Base-by-base conservation (phyloP, 116 monocot species). In the Posidonia oceanica region DNA sequence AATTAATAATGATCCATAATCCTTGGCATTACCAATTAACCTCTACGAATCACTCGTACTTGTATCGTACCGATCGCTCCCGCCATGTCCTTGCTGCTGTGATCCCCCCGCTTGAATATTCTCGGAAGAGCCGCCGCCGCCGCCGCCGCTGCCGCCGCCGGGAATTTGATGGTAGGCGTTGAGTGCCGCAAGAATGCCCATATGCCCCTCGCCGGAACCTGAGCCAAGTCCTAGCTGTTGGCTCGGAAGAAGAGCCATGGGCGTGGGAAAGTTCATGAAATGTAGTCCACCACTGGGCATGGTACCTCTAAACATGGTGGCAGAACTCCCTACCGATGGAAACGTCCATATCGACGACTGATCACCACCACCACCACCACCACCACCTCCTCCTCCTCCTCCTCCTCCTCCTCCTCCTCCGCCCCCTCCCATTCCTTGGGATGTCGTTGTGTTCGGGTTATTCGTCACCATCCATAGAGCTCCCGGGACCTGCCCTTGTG, bases 201-300 rank as follows among this genome's bases (percentile, higher is more conserved):
- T 84, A 63, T 84, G 83, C 15, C 78, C 80, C 36, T 75, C 81
- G 2, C 40, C 56, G 18, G 68, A 14, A 29, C 44, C 68, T 10
- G 85, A 73, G n/a, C 82, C 76, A 5, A 83, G 74, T 37, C 83
- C 85, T 36, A 86, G 81, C 71, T 84, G 90, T 68, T 86, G 90
- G 55, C 83, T 79, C 0, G 86, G 90, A 17, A 90, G 74, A 21
- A 90, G 80, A 2, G 90, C 82, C 90, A 90, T 80, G 3, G 79
- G 90, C 7, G 80, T 63, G 0, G 86, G 86, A 67, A 90, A 84
- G 74, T 90, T 90, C 90, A 90, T 90, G 71, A 89, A 86, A 72
- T 89, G 89, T 58, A 89, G 64, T 5, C 89, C 86, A 3, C 83
- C 83, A n/a, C 80, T 64, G 0, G 83, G 68, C 59, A 79, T 66